Evolutionary conservation across 345 rosid genomes (phyloP).

Genomic region (Angophora floribunda): DNA sequence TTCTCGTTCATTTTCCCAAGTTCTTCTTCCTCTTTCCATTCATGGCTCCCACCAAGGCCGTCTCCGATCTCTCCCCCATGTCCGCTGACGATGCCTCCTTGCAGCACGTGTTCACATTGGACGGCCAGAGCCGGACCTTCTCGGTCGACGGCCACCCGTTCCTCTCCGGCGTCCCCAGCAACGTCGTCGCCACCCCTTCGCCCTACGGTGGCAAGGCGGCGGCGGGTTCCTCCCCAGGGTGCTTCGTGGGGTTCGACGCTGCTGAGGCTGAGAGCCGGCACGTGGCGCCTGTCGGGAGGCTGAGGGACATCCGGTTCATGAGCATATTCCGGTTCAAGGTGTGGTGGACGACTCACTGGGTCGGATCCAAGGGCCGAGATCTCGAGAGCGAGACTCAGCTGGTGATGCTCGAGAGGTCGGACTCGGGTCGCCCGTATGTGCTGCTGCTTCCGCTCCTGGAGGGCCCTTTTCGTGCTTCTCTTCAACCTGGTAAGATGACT

Average conservation of each 20-base stretch:
- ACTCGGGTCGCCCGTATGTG: slow-evolving; percentile 57
- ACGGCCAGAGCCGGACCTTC: slow-evolving; percentile 25
- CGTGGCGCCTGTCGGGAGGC: slow-evolving; percentile 62
- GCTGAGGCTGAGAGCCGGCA: slow-evolving; percentile 40
- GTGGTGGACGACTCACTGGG: slow-evolving; percentile 99
- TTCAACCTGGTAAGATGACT: slow-evolving; percentile 39
- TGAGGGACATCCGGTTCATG: slow-evolving; percentile 64
- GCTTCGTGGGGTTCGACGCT: slow-evolving; percentile 58
- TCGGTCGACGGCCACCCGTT: slow-evolving; percentile 49
- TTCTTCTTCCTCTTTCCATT: background rate
- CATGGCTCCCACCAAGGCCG: slow-evolving; percentile 41
- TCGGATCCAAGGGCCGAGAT: slow-evolving; percentile 69
- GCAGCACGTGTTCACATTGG: slow-evolving; percentile 27
- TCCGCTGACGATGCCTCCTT: slow-evolving; percentile 4
- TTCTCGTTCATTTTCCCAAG: background rate
- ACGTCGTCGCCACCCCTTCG: slow-evolving; percentile 40
- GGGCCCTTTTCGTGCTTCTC: slow-evolving; percentile 61
- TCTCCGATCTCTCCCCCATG: slow-evolving; percentile 6
- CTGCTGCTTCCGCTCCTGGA: slow-evolving; percentile 70
- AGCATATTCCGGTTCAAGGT: slow-evolving; percentile 98
- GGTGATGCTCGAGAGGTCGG: slow-evolving; percentile 48
- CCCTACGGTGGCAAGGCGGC: slow-evolving; percentile 27
- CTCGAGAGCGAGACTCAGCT: slow-evolving; percentile 83
- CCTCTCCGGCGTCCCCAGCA: slow-evolving; percentile 60
- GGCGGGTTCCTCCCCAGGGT: slow-evolving; percentile 17